Percentiles rank a stretch among this genome's conserved stretches.
Evolutionary conservation across 257 asterid genomes (phyloP).

Genomic region (Handroanthus guayacan): DNA sequence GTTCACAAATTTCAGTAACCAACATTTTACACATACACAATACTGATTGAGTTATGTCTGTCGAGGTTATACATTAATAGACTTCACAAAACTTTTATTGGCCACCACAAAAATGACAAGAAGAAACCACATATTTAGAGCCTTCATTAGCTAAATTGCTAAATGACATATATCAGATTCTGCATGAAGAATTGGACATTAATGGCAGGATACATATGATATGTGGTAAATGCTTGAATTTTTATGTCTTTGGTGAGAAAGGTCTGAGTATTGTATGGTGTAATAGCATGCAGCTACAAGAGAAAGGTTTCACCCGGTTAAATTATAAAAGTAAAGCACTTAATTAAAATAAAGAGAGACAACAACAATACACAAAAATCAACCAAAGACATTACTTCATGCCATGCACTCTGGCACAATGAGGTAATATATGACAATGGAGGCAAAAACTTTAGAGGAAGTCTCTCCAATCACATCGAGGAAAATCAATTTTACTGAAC

Average conservation of each 20-base stretch:
- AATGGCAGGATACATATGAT: not conserved
- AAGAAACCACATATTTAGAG: not conserved
- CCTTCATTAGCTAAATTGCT: slow-evolving; percentile 20
- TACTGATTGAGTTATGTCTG: not conserved
- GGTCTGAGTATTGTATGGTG: not conserved
- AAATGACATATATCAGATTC: not conserved
- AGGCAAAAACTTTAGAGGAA: not conserved
- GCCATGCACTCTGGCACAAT: not conserved
- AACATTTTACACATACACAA: not conserved
- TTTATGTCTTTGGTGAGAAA: not conserved
- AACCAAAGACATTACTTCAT: not conserved
- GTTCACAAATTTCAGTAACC: not conserved
- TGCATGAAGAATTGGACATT: not conserved
- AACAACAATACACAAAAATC: not conserved
- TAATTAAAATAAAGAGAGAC: too few relatives aligned
- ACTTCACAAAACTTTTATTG: not conserved
- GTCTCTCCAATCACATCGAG: not conserved
- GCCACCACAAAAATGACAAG: not conserved
- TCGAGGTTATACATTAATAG: not conserved
- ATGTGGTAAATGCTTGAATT: not conserved
- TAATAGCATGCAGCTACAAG: not conserved
- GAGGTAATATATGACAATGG: not conserved
- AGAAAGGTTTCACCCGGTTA: not conserved
- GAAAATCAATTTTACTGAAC: not conserved
- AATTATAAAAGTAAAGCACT: not conserved